A percentile compares a stretch with the other conserved stretches of the same genome.
Conservation (phyloP, 2,329 filamentous ascomycete genomes). For the Thielaviopsis cerberus region DNA sequence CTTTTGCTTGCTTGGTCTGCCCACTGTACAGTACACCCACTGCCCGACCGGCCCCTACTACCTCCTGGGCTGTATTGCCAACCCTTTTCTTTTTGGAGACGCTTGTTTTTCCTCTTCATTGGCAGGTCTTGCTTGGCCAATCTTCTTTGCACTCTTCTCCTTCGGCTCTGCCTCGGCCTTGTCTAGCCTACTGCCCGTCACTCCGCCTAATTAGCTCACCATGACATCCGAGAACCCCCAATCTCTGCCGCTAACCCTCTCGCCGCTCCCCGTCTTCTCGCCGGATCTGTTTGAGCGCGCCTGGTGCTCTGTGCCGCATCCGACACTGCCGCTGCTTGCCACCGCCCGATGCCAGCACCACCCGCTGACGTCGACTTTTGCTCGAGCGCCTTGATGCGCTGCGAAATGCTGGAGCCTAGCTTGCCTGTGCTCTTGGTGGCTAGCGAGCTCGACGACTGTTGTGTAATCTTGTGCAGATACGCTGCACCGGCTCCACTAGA, state of each 20-base stretch:
- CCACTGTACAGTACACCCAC: background rate
- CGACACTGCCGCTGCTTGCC: slow-evolving; percentile 69
- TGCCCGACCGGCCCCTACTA: background rate
- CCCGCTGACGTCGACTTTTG: slow-evolving; percentile 38
- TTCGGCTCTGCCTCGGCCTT: no score
- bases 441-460: slow-evolving; percentile 31
- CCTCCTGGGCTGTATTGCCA: background rate
- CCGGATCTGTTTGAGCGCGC: slow-evolving; percentile 50
- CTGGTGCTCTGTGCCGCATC: slow-evolving; percentile 75
- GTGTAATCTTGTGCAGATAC: slow-evolving; percentile 34
- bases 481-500: slow-evolving; percentile 33
- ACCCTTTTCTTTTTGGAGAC: background rate
- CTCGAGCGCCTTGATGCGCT: slow-evolving; percentile 78
- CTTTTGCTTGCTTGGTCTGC: background rate
- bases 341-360: slow-evolving; percentile 38
- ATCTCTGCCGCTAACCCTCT: background rate
- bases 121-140: no score
- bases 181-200: no score
- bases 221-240: background rate
- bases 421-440: slow-evolving; percentile 53
- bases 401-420: slow-evolving; percentile 77
- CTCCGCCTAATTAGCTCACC: background rate
- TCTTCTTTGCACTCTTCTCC: no score
- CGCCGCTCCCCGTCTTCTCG: slow-evolving; percentile 31
- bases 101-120: background rate